Base-by-base conservation (phyloP, 768 basidiomycete genomes). In the Imleria badia region DNA sequence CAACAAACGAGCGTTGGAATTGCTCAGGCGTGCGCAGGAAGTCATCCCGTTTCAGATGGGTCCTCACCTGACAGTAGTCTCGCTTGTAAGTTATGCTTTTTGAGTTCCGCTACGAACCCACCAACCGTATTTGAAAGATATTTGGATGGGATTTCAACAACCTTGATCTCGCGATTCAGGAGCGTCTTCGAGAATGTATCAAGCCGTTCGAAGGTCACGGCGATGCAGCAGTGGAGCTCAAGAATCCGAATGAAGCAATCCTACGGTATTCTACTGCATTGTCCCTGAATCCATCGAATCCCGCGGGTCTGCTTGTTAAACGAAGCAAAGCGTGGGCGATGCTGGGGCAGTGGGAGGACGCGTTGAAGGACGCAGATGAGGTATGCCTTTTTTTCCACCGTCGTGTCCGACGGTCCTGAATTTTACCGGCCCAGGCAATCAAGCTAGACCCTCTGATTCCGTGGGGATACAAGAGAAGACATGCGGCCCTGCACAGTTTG, bases 381-480 rank as follows among this genome's bases (percentile, higher is more conserved):
- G 54, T 55, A 41, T 6, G 12, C 2, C 5, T 23, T 13, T 42
- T 13, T 36, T 2, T n/a, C n/a, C 2, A 5, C 7, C 6, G 15
- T 5, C 12, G 1, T 22, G 6, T 43, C 8, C n/a, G 13, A 19
- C 12, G 1, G 3, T 19, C 3, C 19, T 40, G 6, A 33, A 29
- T 3, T 13, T 15, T 0, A 8, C 3, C 11, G 15, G 13, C 0
- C 0, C 30, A 59, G 58, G 58, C 46, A 26, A 36, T 59, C n/a
- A 13, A 54, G 22, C 8, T 17, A 23, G 51, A 59, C 6, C 33
- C 57, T 15, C 6, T 3, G 10, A 45, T 20, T 48, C 51, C 33
- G 5, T 59, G 58, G 58, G 58, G 58, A 15, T 45, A 48, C 6
- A 43, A 60, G 23, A 39, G 45, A 26, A 59, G 19, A 29, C 42